A percentile compares a stretch with the other conserved stretches of the same genome.
These are phyloP conservation scores for Dioscorea cayenensis DNA, from an alignment of 116 monocot genomes.

Conservation along the genomic window DNA sequence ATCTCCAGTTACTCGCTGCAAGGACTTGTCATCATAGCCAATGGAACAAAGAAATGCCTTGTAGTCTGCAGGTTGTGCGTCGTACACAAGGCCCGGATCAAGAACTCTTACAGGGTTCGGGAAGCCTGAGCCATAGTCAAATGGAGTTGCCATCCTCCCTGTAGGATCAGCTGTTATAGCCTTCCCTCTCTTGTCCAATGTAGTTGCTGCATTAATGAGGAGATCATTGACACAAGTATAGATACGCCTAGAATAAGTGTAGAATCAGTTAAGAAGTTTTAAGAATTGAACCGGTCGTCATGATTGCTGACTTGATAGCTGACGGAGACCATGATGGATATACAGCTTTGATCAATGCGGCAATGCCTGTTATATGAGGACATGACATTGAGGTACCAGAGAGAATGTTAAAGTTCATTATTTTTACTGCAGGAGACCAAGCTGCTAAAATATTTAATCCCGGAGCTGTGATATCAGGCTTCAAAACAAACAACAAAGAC, in stretches of 20 bases:
- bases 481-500: conserved; percentile 9
- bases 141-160: conserved; percentile 53
- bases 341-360: conserved; percentile 62
- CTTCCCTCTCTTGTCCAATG: conserved; percentile 45
- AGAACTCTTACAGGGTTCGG: conserved; percentile 41
- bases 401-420: conserved; percentile 58
- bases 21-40: conserved; percentile 50
- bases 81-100: conserved; percentile 70
- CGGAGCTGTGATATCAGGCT: conserved; percentile 84
- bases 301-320: conserved; percentile 80
- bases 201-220: conserved; percentile 40
- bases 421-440: conserved; percentile 69
- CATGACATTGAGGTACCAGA: conserved; percentile 98
- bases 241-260: neutral
- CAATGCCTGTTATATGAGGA: conserved; percentile 80
- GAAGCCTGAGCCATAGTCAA: conserved; percentile 77
- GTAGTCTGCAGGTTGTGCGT: conserved; percentile 54
- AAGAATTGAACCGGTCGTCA: conserved; percentile 66
- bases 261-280: neutral
- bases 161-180: conserved; percentile 51
- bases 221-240: neutral
- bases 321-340: conserved; percentile 86
- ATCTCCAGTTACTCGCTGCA: conserved; percentile 58
- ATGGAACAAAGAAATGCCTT: conserved; percentile 70
- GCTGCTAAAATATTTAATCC: conserved; percentile 91